A percentile compares a stretch with the other conserved stretches of the same genome.
Conservation (phyloP, 2,329 filamentous ascomycete species). For the Aspergillus alliaceus region DNA sequence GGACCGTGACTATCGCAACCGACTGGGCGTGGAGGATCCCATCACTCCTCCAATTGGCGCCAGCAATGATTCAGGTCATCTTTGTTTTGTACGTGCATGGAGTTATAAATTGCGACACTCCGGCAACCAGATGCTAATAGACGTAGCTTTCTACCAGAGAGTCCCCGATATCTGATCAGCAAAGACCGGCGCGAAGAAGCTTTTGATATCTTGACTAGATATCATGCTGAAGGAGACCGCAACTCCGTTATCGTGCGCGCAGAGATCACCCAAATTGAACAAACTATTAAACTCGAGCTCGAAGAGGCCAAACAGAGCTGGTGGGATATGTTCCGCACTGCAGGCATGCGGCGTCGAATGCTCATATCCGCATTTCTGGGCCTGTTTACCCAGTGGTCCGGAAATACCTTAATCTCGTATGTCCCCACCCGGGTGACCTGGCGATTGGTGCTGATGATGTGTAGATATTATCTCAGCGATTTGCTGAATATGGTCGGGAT, state of each 20-base stretch:
- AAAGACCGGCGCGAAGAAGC: constrained; percentile 29
- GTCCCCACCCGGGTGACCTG: not conserved
- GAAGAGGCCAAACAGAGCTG: constrained; percentile 38
- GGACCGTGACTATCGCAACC: constrained; percentile 31
- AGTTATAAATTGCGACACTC: not conserved
- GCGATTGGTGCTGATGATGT: constrained; percentile 3
- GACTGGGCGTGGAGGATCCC: constrained; percentile 52
- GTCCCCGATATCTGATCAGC: constrained; percentile 26
- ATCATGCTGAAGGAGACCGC: constrained; percentile 54
- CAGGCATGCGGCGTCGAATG: constrained; percentile 33
- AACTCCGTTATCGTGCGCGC: constrained; percentile 56
- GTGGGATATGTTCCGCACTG: constrained; percentile 28
- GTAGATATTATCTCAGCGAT: constrained; percentile 27
- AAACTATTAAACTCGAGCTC: constrained; percentile 56
- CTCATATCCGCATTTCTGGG: constrained; percentile 31
- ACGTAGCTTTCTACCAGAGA: constrained; percentile 27
- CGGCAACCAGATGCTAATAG: not conserved
- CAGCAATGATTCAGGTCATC: constrained; percentile 26
- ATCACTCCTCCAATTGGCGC: constrained; percentile 43
- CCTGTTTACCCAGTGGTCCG: constrained; percentile 45
- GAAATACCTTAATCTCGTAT: constrained; percentile 31
- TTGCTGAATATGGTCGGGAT: constrained; percentile 42
- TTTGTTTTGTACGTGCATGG: constrained; percentile 23
- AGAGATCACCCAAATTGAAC: constrained; percentile 62
- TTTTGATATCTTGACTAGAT: constrained; percentile 35